Conservation (phyloP, 495 filamentous ascomycete species). For the Annulohypoxylon maeteangense region DNA sequence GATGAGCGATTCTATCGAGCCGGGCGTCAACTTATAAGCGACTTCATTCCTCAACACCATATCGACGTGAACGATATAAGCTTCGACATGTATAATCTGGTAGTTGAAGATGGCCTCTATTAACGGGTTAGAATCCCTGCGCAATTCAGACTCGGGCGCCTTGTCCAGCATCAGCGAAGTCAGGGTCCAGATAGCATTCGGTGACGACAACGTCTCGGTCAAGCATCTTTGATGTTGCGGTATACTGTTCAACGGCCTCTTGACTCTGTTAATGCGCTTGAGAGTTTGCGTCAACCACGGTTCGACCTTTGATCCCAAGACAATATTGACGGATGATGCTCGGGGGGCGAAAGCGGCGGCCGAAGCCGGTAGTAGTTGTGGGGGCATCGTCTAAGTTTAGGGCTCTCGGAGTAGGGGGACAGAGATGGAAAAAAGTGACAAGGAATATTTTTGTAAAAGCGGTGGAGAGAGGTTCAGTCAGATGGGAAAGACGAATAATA, state of each 20-base stretch:
- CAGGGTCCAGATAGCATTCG: conserved; percentile 94
- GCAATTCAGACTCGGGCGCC: conserved; percentile 86
- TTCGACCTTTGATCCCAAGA: conserved; percentile 92
- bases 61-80: conserved; percentile 98
- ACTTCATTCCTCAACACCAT: conserved; percentile 98
- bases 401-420: conserved; percentile 47
- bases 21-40: conserved; percentile 97
- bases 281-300: conserved; percentile 97
- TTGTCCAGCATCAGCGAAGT: conserved; percentile 94
- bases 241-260: conserved; percentile 97
- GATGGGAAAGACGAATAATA: conserved; percentile 65
- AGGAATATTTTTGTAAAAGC: conserved; percentile 54
- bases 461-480: conserved; percentile 58
- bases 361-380: conserved; percentile 90
- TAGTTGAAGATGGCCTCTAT: conserved; percentile 94
- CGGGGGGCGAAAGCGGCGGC: conserved; percentile 96
- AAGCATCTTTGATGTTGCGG: conserved; percentile 96
- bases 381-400: conserved; percentile 75
- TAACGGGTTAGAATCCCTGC: conserved; percentile 85
- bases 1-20: conserved; percentile 93
- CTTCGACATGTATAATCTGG: conserved; percentile 93
- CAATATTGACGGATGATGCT: conserved; percentile 89
- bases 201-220: conserved; percentile 92
- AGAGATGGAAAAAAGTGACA: conserved; percentile 34
- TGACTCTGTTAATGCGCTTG: conserved; percentile 97